Evolutionary conservation across 208 protist species (phyloP), one percentile per base, ranked within the genome.

Genomic region (Strigomonas oncopelti): DNA sequence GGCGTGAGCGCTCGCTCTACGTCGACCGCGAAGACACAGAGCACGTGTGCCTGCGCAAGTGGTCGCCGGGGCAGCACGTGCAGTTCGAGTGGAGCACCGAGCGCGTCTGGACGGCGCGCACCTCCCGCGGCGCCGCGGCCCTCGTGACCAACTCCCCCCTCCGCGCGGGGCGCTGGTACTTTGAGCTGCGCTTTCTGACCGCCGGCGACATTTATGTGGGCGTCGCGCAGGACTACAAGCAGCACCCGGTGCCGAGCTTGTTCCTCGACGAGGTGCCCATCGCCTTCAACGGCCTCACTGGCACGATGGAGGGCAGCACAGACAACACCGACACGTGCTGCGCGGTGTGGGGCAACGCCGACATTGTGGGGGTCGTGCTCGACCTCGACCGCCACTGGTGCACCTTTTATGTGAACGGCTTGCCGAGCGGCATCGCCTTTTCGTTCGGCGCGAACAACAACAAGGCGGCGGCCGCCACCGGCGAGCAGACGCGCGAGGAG

Each of bases 291-390:
- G 91, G 91, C 53, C 78, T 69, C 67, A 77, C 77, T 9, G 85
- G 88, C 36, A 66, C 75, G 20, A 72, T 85, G 18, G 32, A 24
- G 51, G 54, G 57, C 61, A 67, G 58, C 65, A 54, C 24, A 46
- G 28, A 31, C 60, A 61, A 22, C 58, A 73, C 28, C 67, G 62
- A 20, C 24, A 57, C 36, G 42, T 65, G 32, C 34, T 29, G 63
- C 13, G 73, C 75, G 18, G 60, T 84, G 46, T 94, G 85, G 89
- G 72, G 76, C 53, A 72, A 60, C 25, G 83, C 86, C 59, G 91
- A 96, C 68, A 85, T 81, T 64, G 71, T 96, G 36, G 91, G 91
- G 25, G 83, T 96, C 20, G 73, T 96, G 24, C 71, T 96, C 25
- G 84, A 93, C 72, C 72, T 87, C 24, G 57, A 72, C 2, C 70